A percentile compares a stretch with the other conserved stretches of the same genome.
These are phyloP conservation scores for Solanum hybrid DNA, from an alignment of 305 asterid species.

Conservation along the genomic window DNA sequence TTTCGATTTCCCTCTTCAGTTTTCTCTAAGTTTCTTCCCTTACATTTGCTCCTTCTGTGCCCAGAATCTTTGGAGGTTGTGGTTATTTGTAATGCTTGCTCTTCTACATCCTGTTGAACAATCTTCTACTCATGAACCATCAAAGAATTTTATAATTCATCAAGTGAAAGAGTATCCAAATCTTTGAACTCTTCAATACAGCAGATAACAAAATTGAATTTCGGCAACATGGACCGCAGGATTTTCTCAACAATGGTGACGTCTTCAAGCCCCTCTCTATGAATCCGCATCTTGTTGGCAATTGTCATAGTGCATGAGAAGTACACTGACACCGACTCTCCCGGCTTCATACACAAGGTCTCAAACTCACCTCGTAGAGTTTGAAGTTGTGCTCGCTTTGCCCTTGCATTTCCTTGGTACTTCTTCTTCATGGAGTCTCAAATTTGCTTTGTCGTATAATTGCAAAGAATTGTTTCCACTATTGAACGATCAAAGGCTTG, in stretches of 20 bases:
- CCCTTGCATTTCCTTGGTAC: not conserved
- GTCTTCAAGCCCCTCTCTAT: not conserved
- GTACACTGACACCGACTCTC: too few relatives aligned
- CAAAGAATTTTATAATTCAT: too few relatives aligned
- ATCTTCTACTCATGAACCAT: not conserved
- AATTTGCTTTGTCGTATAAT: not conserved
- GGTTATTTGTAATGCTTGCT: not conserved
- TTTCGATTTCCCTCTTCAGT: not conserved
- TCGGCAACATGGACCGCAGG: fast-evolving
- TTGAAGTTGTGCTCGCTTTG: not conserved
- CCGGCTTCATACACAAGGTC: not conserved
- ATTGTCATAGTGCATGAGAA: not conserved
- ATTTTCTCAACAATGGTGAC: not conserved
- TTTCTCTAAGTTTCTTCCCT: not conserved
- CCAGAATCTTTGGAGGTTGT: not conserved
- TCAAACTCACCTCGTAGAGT: not conserved
- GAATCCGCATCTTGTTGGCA: not conserved
- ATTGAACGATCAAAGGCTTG: not conserved
- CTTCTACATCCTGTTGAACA: too few relatives aligned
- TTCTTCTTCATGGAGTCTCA: not conserved
- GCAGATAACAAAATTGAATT: too few relatives aligned
- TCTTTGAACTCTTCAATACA: not conserved
- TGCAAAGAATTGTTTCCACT: not conserved
- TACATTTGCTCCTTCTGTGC: not conserved
- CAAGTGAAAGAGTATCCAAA: not conserved